phyloP scores from a whole-genome alignment of 148 eudicot genomes.

The Salicornia ramosissima region DNA sequence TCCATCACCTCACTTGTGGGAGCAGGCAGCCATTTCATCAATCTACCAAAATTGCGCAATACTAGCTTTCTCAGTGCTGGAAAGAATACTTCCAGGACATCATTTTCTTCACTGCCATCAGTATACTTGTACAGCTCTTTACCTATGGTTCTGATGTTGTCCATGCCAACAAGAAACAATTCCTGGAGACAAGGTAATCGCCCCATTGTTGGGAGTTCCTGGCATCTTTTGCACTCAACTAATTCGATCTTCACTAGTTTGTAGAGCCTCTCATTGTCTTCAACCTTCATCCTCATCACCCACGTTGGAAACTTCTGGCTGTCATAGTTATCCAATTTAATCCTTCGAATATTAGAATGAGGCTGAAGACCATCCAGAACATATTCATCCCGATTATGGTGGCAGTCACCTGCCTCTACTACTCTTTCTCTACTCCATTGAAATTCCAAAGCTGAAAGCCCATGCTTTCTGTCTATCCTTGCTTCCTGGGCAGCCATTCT shows the following conservation, averaged over 20 bases:
- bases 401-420: neutral
- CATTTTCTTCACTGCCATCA: neutral
- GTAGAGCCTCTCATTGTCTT: neutral
- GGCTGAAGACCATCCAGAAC: conserved; percentile 11
- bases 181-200: neutral
- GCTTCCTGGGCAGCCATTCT: neutral
- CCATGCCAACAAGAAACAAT: conserved; percentile 1
- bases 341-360: neutral
- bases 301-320: conserved; percentile 4
- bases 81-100: neutral
- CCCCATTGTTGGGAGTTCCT: conserved; percentile 4
- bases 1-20: neutral
- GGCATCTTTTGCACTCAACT: conserved; percentile 13
- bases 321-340: neutral
- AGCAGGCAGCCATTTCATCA: neutral
- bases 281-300: conserved; percentile 7
- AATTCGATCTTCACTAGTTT: conserved; percentile 1
- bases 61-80: neutral
- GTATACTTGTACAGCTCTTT: neutral
- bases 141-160: neutral
- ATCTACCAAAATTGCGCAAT: neutral
- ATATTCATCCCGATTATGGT: neutral
- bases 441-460: conserved; percentile 8
- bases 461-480: neutral
- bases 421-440: neutral